Evolutionary conservation across 768 basidiomycete species (phyloP).

Genomic region (Termitomyces sp.): DNA sequence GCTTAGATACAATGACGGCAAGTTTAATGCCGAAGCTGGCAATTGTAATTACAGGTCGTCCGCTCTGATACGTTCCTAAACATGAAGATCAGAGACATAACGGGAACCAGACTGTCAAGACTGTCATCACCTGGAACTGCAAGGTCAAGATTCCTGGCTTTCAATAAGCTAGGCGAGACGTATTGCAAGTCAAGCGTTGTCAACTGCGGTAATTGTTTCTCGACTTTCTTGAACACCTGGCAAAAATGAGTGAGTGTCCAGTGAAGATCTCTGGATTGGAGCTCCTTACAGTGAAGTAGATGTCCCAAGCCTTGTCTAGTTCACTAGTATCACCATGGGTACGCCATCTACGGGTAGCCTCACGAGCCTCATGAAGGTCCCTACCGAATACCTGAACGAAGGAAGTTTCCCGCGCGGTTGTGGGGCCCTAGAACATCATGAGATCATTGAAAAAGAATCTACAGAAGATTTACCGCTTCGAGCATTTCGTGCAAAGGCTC

Average conservation of each 20-base stretch:
- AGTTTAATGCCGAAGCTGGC: conserved; percentile 83
- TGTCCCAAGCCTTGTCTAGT: conserved; percentile 97
- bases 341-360: conserved; percentile 84
- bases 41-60: conserved; percentile 79
- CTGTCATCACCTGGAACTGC: conserved; percentile 81
- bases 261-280: neutral
- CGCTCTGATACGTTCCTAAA: conserved; percentile 87
- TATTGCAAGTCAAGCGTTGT: conserved; percentile 94
- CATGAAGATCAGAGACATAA: neutral
- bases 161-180: conserved; percentile 89
- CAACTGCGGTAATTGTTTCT: conserved; percentile 87
- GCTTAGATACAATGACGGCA: conserved; percentile 94
- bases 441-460: neutral
- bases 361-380: conserved; percentile 88
- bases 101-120: neutral
- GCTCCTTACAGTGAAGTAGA: conserved; percentile 81
- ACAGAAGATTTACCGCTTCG: conserved; percentile 60
- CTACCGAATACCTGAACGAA: conserved; percentile 93
- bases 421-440: conserved; percentile 63
- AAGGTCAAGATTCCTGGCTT: conserved; percentile 84
- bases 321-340: conserved; percentile 84
- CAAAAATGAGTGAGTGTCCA: neutral
- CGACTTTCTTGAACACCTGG: conserved; percentile 93
- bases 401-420: conserved; percentile 91
- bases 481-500: conserved; percentile 93